Percentiles rank a stretch among this genome's conserved stretches.
phyloP scores from a whole-genome alignment of 169 alveolate genomes.

The Plasmodium malariae region DNA sequence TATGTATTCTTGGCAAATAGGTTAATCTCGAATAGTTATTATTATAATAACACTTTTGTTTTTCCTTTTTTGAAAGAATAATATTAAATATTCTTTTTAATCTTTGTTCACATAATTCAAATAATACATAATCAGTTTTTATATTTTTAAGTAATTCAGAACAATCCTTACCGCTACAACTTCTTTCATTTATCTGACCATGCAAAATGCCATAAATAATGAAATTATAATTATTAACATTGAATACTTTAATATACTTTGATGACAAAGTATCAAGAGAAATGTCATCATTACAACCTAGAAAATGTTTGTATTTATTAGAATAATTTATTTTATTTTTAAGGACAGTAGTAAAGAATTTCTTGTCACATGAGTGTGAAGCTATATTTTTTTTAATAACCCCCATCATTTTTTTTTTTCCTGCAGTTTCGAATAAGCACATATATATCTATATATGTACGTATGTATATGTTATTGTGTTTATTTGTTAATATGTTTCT shows the following conservation, averaged over 20 bases:
- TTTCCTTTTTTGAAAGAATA: constrained; percentile 15
- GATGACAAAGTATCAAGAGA: constrained; percentile 3
- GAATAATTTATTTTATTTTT: neutral
- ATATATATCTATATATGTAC: too few species aligned
- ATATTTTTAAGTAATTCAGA: constrained; percentile 8
- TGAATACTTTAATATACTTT: constrained; percentile 11
- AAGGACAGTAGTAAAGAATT: neutral
- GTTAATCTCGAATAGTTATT: constrained; percentile 43
- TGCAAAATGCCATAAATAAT: constrained; percentile 64
- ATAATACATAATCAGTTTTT: constrained; percentile 45
- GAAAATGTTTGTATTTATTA: neutral
- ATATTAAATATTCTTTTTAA: constrained; percentile 32
- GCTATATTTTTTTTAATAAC: too few species aligned
- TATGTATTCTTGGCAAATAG: constrained; percentile 71
- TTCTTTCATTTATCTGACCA: constrained; percentile 46
- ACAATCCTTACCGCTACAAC: constrained; percentile 64
- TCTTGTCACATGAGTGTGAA: too few species aligned
- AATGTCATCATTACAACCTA: neutral
- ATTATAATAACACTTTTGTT: neutral
- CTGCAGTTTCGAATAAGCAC: too few species aligned
- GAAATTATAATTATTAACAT: constrained; percentile 39
- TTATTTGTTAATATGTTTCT: too few species aligned
- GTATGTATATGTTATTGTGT: too few species aligned
- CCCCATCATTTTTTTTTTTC: too few species aligned
- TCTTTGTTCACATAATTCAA: constrained; percentile 59